phyloP scores from a whole-genome alignment of 2,329 filamentous ascomycete genomes.

The Colletotrichum falcatum region DNA sequence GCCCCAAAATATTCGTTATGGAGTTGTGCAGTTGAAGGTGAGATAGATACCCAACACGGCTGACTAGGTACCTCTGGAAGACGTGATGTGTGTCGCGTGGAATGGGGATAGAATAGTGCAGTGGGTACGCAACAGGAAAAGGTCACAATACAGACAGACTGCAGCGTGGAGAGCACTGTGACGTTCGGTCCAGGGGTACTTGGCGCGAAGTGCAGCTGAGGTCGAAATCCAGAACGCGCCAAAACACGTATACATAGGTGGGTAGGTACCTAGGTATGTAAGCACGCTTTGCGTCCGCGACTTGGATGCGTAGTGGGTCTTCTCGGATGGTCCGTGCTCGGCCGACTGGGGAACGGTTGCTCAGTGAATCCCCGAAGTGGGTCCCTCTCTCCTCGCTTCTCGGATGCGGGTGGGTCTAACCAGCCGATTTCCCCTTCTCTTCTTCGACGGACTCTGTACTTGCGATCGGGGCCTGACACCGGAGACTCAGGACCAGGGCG shows the following conservation, averaged over 20 bases:
- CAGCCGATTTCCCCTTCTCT: slow-evolving; percentile 29
- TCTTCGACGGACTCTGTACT: slow-evolving; percentile 33
- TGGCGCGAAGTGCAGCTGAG: slow-evolving; percentile 24
- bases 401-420: slow-evolving; percentile 31
- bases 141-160: slow-evolving; percentile 26
- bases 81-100: slow-evolving; percentile 34
- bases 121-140: slow-evolving; percentile 11
- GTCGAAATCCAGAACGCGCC: slow-evolving; percentile 35
- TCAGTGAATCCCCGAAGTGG: slow-evolving; percentile 38
- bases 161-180: slow-evolving; percentile 16
- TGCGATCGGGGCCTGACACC: slow-evolving; percentile 35
- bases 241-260: no score
- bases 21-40: background rate
- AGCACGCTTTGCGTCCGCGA: slow-evolving; percentile 34
- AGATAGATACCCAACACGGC: slow-evolving; percentile 18
- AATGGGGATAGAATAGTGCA: slow-evolving; percentile 6
- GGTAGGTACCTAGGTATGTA: no score
- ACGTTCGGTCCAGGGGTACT: slow-evolving; percentile 32
- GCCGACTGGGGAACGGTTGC: slow-evolving; percentile 21
- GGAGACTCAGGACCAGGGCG: slow-evolving; percentile 35
- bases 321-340: slow-evolving; percentile 25
- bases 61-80: no score
- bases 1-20: no score
- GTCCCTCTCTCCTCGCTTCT: slow-evolving; percentile 23
- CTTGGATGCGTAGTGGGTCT: slow-evolving; percentile 1